Conservation (phyloP, 1,139 yeast genomes). For the Kluyveromyces sp. region DNA sequence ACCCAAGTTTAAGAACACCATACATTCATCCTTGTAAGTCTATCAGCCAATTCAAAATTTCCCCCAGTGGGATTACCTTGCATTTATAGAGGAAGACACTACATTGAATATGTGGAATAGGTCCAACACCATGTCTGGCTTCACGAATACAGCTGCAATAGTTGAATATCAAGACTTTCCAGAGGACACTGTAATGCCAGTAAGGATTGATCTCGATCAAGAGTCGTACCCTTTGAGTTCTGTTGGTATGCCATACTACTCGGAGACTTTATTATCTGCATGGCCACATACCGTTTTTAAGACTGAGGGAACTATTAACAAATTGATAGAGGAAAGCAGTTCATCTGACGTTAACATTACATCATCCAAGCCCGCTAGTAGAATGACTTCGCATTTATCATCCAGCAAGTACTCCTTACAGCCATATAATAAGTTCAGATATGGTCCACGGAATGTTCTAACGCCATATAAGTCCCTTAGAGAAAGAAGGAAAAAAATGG, state of each 20-base stretch:
- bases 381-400: not conserved
- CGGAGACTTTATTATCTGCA: conserved; percentile 67
- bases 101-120: conserved; percentile 64
- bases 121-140: conserved; percentile 19
- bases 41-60: conserved; percentile 53
- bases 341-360: conserved; percentile 18
- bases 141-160: conserved; percentile 33
- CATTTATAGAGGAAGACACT: conserved; percentile 59
- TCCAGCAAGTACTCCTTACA: conserved; percentile 14
- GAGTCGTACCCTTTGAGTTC: conserved; percentile 53
- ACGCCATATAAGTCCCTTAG: conserved; percentile 53
- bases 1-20: conserved; percentile 60
- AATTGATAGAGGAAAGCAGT: conserved; percentile 19
- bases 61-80: conserved; percentile 78
- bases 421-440: conserved; percentile 47
- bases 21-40: conserved; percentile 47
- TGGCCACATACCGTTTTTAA: conserved; percentile 62
- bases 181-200: conserved; percentile 26
- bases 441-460: conserved; percentile 45
- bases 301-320: conserved; percentile 46
- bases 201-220: conserved; percentile 37
- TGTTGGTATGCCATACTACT: conserved; percentile 84
- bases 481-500: conserved; percentile 41
- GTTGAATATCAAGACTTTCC: conserved; percentile 32
- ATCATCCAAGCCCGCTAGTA: not conserved